Evolutionary conservation across 1,139 yeast species (phyloP).

Genomic region (Pichia sp.): DNA sequence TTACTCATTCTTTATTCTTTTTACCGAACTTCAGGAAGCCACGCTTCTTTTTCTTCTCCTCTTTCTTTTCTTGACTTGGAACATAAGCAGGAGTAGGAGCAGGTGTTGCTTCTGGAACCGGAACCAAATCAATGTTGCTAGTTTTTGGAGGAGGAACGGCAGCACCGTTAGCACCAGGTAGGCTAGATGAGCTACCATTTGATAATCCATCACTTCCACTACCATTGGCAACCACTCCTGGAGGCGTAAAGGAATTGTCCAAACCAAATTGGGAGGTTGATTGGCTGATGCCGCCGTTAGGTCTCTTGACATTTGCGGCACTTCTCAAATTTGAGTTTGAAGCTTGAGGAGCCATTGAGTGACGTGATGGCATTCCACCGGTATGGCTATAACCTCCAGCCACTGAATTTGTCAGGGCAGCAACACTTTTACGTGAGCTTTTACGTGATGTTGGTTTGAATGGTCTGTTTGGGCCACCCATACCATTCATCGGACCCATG

Average conservation of each 20-base stretch:
- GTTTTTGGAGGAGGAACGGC: not conserved
- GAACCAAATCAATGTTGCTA: constrained; percentile 20
- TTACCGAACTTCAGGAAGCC: constrained; percentile 21
- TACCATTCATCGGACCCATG: constrained; percentile 1
- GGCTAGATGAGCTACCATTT: constrained; percentile 13
- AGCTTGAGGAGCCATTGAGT: constrained; percentile 18
- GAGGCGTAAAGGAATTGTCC: constrained; percentile 13
- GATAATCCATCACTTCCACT: constrained; percentile 9
- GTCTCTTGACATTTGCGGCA: constrained; percentile 4
- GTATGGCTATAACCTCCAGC: constrained; percentile 21
- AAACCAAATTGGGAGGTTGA: constrained; percentile 10
- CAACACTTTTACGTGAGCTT: constrained; percentile 30
- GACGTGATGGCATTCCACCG: constrained; percentile 17
- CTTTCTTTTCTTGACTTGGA: constrained; percentile 17
- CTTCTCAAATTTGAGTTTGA: constrained; percentile 11
- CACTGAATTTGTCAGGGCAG: constrained; percentile 20
- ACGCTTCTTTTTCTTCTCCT: constrained; percentile 26
- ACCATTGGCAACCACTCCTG: constrained; percentile 3
- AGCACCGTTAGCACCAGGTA: constrained; percentile 8
- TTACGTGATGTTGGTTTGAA: constrained; percentile 34
- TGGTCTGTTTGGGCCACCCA: constrained; percentile 20
- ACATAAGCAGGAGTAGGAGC: constrained; percentile 30
- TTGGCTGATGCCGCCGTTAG: not conserved
- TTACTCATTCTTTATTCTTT: constrained; percentile 14
- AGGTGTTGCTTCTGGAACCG: constrained; percentile 33